These are phyloP conservation scores for Entomortierella chlamydospora DNA, from an alignment of 192 early-diverging fungal species.

Conservation along the genomic window DNA sequence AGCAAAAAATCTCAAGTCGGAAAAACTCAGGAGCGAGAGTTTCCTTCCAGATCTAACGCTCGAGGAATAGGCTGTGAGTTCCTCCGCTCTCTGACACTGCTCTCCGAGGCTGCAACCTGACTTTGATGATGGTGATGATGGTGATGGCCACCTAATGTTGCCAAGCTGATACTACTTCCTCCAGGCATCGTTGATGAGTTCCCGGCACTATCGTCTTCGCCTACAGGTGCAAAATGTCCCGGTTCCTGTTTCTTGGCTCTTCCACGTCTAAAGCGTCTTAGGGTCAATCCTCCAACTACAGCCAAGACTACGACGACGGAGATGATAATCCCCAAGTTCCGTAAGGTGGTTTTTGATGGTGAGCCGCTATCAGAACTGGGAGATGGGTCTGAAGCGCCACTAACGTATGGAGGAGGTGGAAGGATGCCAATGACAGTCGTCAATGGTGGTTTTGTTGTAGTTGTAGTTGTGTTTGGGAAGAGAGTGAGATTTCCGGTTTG, in stretches of 20 bases:
- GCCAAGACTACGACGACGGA: conserved; percentile 7
- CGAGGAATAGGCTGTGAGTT: conserved; percentile 45
- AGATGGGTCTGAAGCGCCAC: conserved; percentile 3
- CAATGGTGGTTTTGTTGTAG: conserved; percentile 34
- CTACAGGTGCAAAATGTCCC: conserved; percentile 23
- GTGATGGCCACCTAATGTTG: conserved; percentile 19
- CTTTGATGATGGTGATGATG: conserved; percentile 26
- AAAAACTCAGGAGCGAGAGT: not conserved
- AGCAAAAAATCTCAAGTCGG: too few species aligned
- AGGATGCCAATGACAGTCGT: conserved; percentile 24
- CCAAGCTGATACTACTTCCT: conserved; percentile 17
- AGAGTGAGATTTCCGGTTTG: conserved; percentile 38
- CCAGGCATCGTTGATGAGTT: not conserved
- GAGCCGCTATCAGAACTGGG: conserved; percentile 2
- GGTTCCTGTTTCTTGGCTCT: conserved; percentile 42
- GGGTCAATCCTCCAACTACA: conserved; percentile 8
- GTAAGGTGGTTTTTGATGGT: conserved; percentile 1
- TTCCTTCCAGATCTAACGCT: conserved; percentile 17
- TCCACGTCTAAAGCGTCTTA: conserved; percentile 25
- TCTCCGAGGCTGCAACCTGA: conserved; percentile 3
- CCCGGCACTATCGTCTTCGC: conserved; percentile 24
- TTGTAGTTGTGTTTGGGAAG: conserved; percentile 12
- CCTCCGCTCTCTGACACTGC: conserved; percentile 32
- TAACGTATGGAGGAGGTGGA: conserved; percentile 19
- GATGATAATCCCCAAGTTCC: conserved; percentile 27